Conservation (phyloP, 768 basidiomycete genomes). For the Ramaria sp. region DNA sequence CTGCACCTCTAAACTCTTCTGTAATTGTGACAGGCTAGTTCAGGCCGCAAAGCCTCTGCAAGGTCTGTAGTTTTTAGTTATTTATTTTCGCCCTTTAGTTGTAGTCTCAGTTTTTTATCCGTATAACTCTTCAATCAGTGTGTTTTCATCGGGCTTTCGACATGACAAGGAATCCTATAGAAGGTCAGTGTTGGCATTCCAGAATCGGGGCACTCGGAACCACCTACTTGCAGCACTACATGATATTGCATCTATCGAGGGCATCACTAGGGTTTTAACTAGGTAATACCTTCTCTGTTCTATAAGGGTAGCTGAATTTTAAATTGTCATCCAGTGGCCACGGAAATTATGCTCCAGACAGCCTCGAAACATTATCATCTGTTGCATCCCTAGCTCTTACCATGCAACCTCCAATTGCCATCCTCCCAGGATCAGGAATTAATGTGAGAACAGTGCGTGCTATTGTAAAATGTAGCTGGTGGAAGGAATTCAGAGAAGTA, state of each 20-base stretch:
- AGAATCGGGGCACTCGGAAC: neutral
- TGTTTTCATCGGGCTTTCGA: slow-evolving; percentile 78
- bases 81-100: neutral
- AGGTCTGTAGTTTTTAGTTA: slow-evolving; percentile 33
- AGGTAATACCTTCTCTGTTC: slow-evolving; percentile 36
- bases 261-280: slow-evolving; percentile 68
- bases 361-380: slow-evolving; percentile 27
- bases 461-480: slow-evolving; percentile 40
- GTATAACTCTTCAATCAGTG: slow-evolving; percentile 27
- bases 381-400: neutral
- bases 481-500: slow-evolving; percentile 51
- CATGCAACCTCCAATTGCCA: slow-evolving; percentile 14
- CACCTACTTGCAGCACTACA: slow-evolving; percentile 23
- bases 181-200: slow-evolving; percentile 29
- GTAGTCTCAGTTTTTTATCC: neutral
- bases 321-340: slow-evolving; percentile 36
- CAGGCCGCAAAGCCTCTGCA: slow-evolving; percentile 49
- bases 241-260: slow-evolving; percentile 42
- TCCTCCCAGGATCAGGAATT: slow-evolving; percentile 73
- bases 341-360: slow-evolving; percentile 26
- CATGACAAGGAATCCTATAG: slow-evolving; percentile 44
- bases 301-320: neutral
- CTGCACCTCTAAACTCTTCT: no score
- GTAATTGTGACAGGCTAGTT: slow-evolving; percentile 38
- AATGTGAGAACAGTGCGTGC: slow-evolving; percentile 41